A percentile compares a stretch with the other conserved stretches of the same genome.
Conservation (phyloP, 768 basidiomycete species). For the Tephrocybe sp. region DNA sequence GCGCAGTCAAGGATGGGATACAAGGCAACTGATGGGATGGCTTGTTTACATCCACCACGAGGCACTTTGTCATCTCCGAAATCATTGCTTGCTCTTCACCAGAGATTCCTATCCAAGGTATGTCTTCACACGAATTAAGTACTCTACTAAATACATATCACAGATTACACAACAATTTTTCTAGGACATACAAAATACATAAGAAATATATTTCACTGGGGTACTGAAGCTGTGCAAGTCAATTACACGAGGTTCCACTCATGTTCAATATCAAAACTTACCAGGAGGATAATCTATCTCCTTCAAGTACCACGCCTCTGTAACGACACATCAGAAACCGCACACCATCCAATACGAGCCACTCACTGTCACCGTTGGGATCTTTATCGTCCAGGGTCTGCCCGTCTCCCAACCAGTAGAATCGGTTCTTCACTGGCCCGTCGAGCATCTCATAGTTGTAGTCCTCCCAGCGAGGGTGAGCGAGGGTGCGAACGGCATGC, state of each 20-base stretch:
- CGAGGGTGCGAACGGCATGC: conserved; percentile 48
- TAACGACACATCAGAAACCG: background rate
- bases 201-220: background rate
- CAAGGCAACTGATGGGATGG: background rate
- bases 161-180: background rate
- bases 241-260: no score
- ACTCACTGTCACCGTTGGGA: conserved; percentile 31
- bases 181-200: background rate
- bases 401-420: conserved; percentile 64
- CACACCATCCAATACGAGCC: background rate
- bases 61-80: background rate
- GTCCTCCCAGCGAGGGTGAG: conserved; percentile 66
- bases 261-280: conserved; percentile 16
- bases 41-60: background rate
- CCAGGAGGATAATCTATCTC: conserved; percentile 48
- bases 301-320: conserved; percentile 50
- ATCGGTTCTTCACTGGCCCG: conserved; percentile 38
- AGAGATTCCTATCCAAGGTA: no score
- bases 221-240: conserved; percentile 9
- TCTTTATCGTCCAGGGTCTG: conserved; percentile 51
- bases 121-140: no score
- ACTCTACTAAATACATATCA: background rate
- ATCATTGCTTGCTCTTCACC: background rate
- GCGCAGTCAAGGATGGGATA: background rate
- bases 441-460: conserved; percentile 51